Evolutionary conservation across 345 rosid species (phyloP).

Genomic region (Carallia pectinifolia): DNA sequence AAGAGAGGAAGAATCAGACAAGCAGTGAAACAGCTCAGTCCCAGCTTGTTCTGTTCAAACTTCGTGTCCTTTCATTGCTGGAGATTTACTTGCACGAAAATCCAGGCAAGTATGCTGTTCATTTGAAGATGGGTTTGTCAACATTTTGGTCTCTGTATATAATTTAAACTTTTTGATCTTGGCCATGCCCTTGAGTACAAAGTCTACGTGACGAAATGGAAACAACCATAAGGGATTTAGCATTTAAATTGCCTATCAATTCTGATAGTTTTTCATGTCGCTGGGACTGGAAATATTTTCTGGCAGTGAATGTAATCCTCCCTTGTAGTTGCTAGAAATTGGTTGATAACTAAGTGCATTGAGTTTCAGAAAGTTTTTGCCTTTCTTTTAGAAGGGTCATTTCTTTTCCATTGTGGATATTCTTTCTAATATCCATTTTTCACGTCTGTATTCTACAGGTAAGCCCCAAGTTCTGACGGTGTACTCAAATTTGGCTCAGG

Average conservation of each 20-base stretch:
- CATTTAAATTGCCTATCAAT: too few relatives aligned
- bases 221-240: too few relatives aligned
- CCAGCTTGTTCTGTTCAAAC: conserved; percentile 87
- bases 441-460: conserved; percentile 41
- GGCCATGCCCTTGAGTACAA: too few relatives aligned
- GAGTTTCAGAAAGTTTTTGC: background rate
- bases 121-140: background rate
- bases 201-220: too few relatives aligned
- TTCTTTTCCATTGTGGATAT: background rate
- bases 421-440: background rate
- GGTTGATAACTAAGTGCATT: background rate
- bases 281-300: too few relatives aligned
- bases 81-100: conserved; percentile 91
- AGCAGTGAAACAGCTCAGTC: conserved; percentile 90
- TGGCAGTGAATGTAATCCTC: background rate
- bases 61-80: conserved; percentile 86
- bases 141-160: too few relatives aligned
- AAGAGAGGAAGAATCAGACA: conserved; percentile 83
- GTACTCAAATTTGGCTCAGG: conserved; percentile 74
- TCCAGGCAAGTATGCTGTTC: conserved; percentile 52
- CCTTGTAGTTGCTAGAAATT: background rate
- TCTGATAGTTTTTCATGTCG: too few relatives aligned
- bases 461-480: conserved; percentile 79
- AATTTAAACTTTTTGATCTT: too few relatives aligned
- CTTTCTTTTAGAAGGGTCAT: background rate